A percentile compares a stretch with the other conserved stretches of the same genome.
phyloP scores from a whole-genome alignment of 202 grass and related monocot species.

The Brachypodium distachyon region DNA sequence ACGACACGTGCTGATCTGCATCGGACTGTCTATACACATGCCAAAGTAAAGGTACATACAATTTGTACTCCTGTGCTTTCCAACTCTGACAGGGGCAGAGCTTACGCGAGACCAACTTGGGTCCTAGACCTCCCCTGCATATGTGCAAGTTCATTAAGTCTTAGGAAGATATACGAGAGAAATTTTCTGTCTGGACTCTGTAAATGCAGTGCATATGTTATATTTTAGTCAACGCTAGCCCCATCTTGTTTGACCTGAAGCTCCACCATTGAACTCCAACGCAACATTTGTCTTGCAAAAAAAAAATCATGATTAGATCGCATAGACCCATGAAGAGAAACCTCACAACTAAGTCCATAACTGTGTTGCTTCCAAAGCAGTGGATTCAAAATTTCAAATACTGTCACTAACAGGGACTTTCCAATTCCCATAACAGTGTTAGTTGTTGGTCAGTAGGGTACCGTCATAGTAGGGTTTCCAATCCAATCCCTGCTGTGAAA shows the following conservation, averaged over 20 bases:
- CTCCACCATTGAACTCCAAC: too few relatives aligned
- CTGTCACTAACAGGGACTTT: neutral
- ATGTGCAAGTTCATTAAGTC: too few relatives aligned
- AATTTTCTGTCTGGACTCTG: too few relatives aligned
- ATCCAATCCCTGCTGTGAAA: neutral
- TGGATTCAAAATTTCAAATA: neutral
- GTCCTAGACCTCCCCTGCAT: too few relatives aligned
- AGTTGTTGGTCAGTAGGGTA: neutral
- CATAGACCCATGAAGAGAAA: neutral
- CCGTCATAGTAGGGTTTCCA: neutral
- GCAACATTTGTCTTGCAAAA: neutral
- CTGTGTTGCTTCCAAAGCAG: neutral
- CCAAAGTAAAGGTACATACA: slow-evolving; percentile 77
- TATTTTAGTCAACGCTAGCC: too few relatives aligned
- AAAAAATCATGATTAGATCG: neutral
- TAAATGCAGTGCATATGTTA: too few relatives aligned
- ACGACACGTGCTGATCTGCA: slow-evolving; percentile 87
- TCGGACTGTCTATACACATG: slow-evolving; percentile 87
- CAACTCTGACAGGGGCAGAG: too few relatives aligned
- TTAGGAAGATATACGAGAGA: too few relatives aligned
- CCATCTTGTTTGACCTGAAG: too few relatives aligned
- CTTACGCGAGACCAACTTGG: too few relatives aligned
- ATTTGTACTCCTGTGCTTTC: neutral
- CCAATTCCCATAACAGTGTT: neutral
- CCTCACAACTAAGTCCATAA: neutral